phyloP scores from a whole-genome alignment of 345 rosid species.

The Populus simonii region DNA sequence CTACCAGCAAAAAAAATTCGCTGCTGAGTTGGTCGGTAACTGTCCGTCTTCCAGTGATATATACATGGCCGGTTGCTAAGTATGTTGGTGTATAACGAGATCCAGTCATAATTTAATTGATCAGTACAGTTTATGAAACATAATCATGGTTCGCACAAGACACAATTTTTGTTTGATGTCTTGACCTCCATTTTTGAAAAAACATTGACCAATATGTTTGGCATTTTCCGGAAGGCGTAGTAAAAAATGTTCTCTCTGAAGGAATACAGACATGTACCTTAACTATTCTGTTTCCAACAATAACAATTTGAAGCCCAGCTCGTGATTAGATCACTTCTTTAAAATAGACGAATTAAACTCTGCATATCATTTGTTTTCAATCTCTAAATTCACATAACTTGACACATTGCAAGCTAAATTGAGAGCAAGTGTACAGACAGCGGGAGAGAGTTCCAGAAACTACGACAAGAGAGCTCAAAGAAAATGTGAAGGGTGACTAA shows the following conservation, averaged over 20 bases:
- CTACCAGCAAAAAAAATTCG: no score
- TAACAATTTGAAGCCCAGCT: neutral
- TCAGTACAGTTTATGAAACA: no score
- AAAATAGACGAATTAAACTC: neutral
- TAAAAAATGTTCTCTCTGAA: neutral
- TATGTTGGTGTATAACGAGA: no score
- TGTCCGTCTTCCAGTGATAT: no score
- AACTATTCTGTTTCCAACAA: neutral
- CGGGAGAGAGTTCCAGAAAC: neutral
- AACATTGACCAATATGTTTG: neutral
- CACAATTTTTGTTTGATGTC: no score
- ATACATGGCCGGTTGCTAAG: no score
- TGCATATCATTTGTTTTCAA: neutral
- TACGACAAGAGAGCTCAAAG: neutral
- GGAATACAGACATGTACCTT: neutral
- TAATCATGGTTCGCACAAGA: no score
- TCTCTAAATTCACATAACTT: neutral
- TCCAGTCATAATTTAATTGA: no score
- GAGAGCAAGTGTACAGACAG: neutral
- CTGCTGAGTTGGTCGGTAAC: no score
- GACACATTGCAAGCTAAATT: neutral
- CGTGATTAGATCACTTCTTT: neutral
- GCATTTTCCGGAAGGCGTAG: neutral
- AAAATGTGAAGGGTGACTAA: neutral
- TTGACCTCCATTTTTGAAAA: no score